Conservation (phyloP, 2,329 filamentous ascomycete genomes). For the Botrytis tulipae region DNA sequence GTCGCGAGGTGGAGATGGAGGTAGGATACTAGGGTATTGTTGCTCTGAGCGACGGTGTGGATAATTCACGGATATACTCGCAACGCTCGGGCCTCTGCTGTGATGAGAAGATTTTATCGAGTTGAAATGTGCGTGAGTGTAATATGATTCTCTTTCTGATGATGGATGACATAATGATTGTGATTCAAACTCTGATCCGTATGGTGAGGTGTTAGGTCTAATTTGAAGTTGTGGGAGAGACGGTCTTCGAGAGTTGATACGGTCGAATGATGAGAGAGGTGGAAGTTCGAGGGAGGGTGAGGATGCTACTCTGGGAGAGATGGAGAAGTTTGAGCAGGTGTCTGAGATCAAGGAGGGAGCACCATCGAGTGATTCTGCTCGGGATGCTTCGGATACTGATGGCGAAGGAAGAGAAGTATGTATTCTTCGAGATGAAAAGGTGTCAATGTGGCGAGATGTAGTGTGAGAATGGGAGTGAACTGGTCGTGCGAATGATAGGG, state of each 20-base stretch:
- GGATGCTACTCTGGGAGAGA: constrained; percentile 47
- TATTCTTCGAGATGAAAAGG: constrained; percentile 40
- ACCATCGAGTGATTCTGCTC: constrained; percentile 54
- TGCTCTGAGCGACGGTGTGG: constrained; percentile 19
- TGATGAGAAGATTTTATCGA: constrained; percentile 25
- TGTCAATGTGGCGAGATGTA: constrained; percentile 26
- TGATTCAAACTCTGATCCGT: constrained; percentile 8
- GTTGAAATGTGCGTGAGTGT: constrained; percentile 3
- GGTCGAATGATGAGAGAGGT: constrained; percentile 30
- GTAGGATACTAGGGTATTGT: constrained; percentile 20
- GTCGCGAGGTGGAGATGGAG: constrained; percentile 24
- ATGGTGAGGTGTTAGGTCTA: constrained; percentile 22
- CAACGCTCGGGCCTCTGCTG: constrained; percentile 26
- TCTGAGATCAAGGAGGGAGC: constrained; percentile 73
- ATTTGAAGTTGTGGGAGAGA: constrained; percentile 36
- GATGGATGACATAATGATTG: constrained; percentile 24
- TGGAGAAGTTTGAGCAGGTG: constrained; percentile 59
- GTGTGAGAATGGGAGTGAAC: constrained; percentile 17
- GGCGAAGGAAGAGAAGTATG: constrained; percentile 64
- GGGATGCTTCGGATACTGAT: constrained; percentile 60
- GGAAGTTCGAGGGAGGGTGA: constrained; percentile 38
- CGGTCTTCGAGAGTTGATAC: constrained; percentile 31
- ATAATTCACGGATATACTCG: constrained; percentile 7
- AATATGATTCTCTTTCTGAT: constrained; percentile 27
- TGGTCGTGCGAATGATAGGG: constrained; percentile 38